Conservation (phyloP, 495 filamentous ascomycete species). For the Aspergillus sparsus region DNA sequence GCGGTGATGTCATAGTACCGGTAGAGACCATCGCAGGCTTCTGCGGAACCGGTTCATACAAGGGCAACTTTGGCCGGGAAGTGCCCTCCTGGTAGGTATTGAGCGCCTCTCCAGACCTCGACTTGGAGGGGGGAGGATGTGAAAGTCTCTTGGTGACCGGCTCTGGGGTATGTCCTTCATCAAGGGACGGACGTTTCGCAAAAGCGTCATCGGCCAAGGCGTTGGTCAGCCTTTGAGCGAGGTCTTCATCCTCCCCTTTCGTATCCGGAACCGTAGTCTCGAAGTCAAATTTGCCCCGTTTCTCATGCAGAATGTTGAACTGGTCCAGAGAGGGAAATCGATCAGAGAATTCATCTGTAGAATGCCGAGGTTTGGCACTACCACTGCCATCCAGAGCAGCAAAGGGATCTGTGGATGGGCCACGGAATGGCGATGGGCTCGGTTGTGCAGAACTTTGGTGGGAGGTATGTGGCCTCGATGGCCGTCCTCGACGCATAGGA, state of each 20-base stretch:
- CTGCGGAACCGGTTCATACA: slow-evolving; percentile 60
- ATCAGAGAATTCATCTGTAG: slow-evolving; percentile 75
- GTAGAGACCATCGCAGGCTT: slow-evolving; percentile 82
- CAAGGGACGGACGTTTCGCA: slow-evolving; percentile 47
- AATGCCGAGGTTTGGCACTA: slow-evolving; percentile 49
- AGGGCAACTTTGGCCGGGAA: slow-evolving; percentile 36
- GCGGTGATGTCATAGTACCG: slow-evolving; percentile 85
- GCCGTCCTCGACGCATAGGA: slow-evolving; percentile 90
- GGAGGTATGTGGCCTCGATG: slow-evolving; percentile 54
- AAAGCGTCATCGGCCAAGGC: slow-evolving; percentile 90
- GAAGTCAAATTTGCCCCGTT: slow-evolving; percentile 87
- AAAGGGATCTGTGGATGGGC: slow-evolving; percentile 79
- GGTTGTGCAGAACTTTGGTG: slow-evolving; percentile 54
- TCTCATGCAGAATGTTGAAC: slow-evolving; percentile 86
- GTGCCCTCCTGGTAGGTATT: slow-evolving; percentile 29
- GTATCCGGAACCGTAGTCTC: slow-evolving; percentile 53
- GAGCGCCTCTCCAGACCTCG: slow-evolving; percentile 18
- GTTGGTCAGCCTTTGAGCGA: slow-evolving; percentile 76
- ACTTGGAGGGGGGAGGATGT: slow-evolving; percentile 31
- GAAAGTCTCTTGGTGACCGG: slow-evolving; percentile 31
- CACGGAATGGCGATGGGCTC: slow-evolving; percentile 71
- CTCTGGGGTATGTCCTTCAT: slow-evolving; percentile 28
- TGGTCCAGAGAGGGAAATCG: slow-evolving; percentile 92
- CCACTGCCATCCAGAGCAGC: slow-evolving; percentile 71
- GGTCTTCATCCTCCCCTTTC: slow-evolving; percentile 56